Conservation (phyloP, 2,329 filamentous ascomycete genomes). For the Septoria linicola region DNA sequence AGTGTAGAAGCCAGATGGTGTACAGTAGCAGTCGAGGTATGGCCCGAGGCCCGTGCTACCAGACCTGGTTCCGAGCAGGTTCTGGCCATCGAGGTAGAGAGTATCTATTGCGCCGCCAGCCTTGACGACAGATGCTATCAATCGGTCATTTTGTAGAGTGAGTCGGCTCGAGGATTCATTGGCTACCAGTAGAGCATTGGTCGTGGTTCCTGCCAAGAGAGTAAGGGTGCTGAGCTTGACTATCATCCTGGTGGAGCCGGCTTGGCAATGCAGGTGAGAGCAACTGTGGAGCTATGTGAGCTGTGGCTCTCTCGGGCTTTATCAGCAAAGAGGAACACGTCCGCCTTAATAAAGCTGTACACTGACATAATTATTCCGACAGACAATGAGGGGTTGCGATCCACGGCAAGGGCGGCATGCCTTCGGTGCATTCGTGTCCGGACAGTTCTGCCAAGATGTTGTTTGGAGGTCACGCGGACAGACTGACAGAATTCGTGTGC, state of each 20-base stretch:
- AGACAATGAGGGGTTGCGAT: not conserved
- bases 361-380: not conserved
- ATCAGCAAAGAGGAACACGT: not conserved
- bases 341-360: not conserved
- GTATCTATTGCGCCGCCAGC: constrained; percentile 43
- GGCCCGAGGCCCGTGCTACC: constrained; percentile 48
- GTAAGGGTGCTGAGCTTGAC: not conserved
- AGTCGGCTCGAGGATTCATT: constrained; percentile 36
- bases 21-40: constrained; percentile 65
- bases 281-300: no score
- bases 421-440: not conserved
- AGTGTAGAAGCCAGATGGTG: constrained; percentile 59
- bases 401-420: not conserved
- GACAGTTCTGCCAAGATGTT: not conserved
- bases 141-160: constrained; percentile 47
- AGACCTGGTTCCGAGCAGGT: constrained; percentile 52
- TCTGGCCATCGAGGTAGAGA: constrained; percentile 50
- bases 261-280: not conserved
- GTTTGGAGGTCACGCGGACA: no score
- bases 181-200: constrained; percentile 28
- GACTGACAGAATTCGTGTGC: no score
- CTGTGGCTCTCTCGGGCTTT: not conserved
- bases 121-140: constrained; percentile 48
- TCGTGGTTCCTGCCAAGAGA: not conserved
- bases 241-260: not conserved